Evolutionary conservation across 441 rosid species (phyloP), one percentile per base, ranked within the genome.

Genomic region (Melastoma candidum): DNA sequence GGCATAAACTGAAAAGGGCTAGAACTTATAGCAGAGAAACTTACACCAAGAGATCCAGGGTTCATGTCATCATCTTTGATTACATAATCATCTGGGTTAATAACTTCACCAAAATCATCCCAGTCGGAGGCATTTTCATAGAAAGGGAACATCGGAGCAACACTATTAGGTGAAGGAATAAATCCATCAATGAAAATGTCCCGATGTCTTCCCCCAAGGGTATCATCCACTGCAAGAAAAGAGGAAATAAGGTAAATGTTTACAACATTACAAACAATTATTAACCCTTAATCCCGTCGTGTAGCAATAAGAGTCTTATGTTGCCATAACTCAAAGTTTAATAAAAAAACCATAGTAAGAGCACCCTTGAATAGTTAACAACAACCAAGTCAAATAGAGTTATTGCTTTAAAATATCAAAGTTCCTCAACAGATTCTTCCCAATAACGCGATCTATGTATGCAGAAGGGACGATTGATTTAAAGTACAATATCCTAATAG

Each of bases 31-130:
- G 47, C 10, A 24, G 59, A 52, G 32, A 56, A 61, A 63, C 85
- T 68, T 72, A 92, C 98, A 67, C 64, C 78, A 83, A 81, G 66
- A 53, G 79, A 67, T 61, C 75, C 69, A 50, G 71, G 89, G 73
- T 85, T 82, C 85, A 88, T 84, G 74, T 75, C 90, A 58, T 78
- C 90, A 64, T 92, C 98, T 69, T 92, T 85, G 50, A 77, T 77
- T 63, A 85, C 78, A 44, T 92, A 92, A 71, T 92, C 95, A 73
- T 92, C 97, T 32, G 98, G 97, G 71, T 88, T 92, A 57, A 92
- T 81, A 53, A 92, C 81, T 74, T 92, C 98, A 12, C 98, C 98
- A 75, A 84, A 92, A 67, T 92, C 98, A 69, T 86, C 92, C 98
- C 98, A 92, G 57, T 88, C 98, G 46, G 73, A 58, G 60, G 77